Evolutionary conservation across 1,139 yeast genomes (phyloP).

Genomic region (Sugiyamaella novakii): DNA sequence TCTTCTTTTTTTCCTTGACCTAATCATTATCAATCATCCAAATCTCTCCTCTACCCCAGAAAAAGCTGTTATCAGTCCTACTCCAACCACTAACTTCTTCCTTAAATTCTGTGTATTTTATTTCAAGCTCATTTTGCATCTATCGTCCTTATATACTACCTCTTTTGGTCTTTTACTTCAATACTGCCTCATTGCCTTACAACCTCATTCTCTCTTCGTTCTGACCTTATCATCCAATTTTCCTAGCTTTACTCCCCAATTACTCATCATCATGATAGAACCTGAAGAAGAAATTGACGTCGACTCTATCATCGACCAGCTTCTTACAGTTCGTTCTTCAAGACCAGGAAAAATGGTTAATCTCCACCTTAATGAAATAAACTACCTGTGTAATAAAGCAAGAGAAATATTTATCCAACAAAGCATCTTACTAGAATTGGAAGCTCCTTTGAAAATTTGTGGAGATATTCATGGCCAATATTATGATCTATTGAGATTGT

Average conservation of each 20-base stretch:
- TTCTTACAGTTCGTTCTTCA: slow-evolving; percentile 95
- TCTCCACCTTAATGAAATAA: slow-evolving; percentile 88
- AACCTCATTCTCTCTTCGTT: too few relatives aligned
- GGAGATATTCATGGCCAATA: slow-evolving; percentile 99
- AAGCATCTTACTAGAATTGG: slow-evolving; percentile 90
- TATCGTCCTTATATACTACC: too few relatives aligned
- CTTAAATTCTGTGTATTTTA: too few relatives aligned
- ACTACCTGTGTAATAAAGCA: slow-evolving; percentile 94
- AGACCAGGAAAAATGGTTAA: slow-evolving; percentile 98
- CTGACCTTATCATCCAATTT: too few relatives aligned
- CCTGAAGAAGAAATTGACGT: slow-evolving; percentile 74
- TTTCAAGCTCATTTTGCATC: too few relatives aligned
- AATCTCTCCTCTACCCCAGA: background rate
- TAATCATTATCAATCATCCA: too few relatives aligned
- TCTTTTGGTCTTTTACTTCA: too few relatives aligned
- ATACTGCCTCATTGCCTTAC: too few relatives aligned
- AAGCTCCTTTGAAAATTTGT: slow-evolving; percentile 87
- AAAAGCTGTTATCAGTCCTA: too few relatives aligned
- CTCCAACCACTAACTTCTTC: background rate
- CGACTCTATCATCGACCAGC: slow-evolving; percentile 94
- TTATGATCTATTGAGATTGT: slow-evolving; percentile 89
- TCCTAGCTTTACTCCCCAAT: too few relatives aligned
- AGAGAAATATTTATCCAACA: slow-evolving; percentile 97
- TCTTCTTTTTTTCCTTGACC: background rate
- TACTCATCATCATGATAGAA: slow-evolving; percentile 13